A percentile compares a stretch with the other conserved stretches of the same genome.
phyloP scores from a whole-genome alignment of 257 asterid species.

The Gentiana macrophylla region DNA sequence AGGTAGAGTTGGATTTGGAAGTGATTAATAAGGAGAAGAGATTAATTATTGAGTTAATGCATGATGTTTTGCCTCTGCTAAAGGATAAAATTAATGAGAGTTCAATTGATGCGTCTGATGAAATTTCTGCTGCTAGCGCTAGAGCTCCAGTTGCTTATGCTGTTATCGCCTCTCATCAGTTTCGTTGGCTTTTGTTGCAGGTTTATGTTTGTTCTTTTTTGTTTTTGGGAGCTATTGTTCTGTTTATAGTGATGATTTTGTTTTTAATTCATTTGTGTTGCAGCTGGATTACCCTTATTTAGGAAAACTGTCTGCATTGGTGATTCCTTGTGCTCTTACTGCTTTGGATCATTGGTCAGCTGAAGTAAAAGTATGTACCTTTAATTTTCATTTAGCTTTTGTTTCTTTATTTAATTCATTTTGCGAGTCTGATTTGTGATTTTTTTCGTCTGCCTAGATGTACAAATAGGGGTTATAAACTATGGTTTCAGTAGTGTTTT shows the following conservation, averaged over 20 bases:
- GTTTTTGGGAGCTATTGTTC: too few species aligned
- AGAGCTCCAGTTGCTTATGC: conserved; percentile 77
- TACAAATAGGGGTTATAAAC: too few species aligned
- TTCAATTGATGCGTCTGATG: conserved; percentile 54
- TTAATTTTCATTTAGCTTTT: conserved; percentile 2
- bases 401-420: not conserved
- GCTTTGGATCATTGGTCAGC: conserved; percentile 98
- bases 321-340: conserved; percentile 80
- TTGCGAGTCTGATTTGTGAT: too few species aligned
- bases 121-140: conserved; percentile 70
- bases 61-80: conserved; percentile 45
- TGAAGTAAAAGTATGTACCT: conserved; percentile 63
- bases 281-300: conserved; percentile 66
- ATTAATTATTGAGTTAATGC: conserved; percentile 53
- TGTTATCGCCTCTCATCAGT: conserved; percentile 71
- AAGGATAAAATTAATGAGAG: conserved; percentile 65
- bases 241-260: conserved; percentile 57
- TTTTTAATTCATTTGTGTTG: not conserved
- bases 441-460: too few species aligned
- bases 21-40: conserved; percentile 41
- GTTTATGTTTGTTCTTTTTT: conserved; percentile 17
- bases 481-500: too few species aligned
- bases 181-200: conserved; percentile 75
- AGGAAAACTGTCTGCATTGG: conserved; percentile 67
- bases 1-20: conserved; percentile 43